Conservation (phyloP, 139 green algal species). For the Tetradesmus lagerheimii region DNA sequence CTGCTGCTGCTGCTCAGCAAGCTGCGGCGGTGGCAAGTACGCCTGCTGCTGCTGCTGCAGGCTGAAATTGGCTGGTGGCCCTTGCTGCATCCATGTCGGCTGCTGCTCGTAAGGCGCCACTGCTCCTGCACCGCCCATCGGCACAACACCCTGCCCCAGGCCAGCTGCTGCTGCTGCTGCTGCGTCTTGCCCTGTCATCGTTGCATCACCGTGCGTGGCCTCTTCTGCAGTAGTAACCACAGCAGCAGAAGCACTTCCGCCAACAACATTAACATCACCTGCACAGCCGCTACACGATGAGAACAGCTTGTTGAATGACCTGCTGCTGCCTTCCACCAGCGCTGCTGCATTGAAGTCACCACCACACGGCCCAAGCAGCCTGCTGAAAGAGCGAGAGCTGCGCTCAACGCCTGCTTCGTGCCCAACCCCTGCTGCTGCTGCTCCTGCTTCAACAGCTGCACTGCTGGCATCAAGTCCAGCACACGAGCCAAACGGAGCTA, state of each 20-base stretch:
- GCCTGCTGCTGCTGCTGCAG: background rate
- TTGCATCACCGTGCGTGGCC: no score
- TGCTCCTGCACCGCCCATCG: background rate
- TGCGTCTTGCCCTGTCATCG: background rate
- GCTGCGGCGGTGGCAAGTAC: background rate
- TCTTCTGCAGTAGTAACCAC: background rate
- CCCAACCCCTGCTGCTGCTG: background rate
- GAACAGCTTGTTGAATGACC: background rate
- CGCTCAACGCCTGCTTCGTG: background rate
- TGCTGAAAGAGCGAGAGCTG: background rate
- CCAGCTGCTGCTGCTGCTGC: background rate
- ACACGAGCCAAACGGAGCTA: background rate
- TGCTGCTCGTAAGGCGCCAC: background rate
- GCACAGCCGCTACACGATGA: background rate
- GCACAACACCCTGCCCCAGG: background rate
- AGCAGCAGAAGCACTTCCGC: background rate
- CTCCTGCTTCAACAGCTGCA: background rate
- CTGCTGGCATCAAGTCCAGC: background rate
- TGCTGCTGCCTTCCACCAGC: background rate
- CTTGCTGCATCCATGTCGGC: background rate
- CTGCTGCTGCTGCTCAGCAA: background rate
- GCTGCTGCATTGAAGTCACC: background rate
- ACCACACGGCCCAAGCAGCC: background rate
- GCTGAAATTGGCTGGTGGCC: background rate
- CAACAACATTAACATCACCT: background rate